Evolutionary conservation across 495 filamentous ascomycete species (phyloP), one percentile per base, ranked within the genome.

Genomic region (Aspergillus nanangensis): DNA sequence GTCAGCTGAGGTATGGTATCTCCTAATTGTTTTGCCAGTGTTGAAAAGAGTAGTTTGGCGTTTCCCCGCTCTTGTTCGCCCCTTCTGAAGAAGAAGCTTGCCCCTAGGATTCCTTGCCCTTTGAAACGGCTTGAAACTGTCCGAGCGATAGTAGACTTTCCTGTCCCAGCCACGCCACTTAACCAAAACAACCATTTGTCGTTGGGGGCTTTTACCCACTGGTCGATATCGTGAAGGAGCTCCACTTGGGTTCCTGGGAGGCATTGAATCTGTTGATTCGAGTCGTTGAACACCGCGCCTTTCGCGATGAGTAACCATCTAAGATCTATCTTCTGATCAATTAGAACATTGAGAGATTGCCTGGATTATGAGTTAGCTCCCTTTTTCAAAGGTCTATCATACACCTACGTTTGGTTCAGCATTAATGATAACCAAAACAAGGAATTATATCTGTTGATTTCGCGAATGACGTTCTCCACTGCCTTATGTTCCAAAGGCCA

Each of bases 61-160:
- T 50, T 62, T 10, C 61, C 62, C 38, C 60, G 59, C 35, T 76
- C 69, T 2, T 62, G 57, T 7, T 68, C 62, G 17, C 70, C 65
- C 43, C 61, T 64, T 25, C 68, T 71, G 55, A 78, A 80, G 58
- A 79, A 56, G n/a, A n/a, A n/a, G n/a, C n/a, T n/a, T n/a, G n/a
- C n/a, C n/a, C n/a, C n/a, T n/a, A n/a, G n/a, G n/a, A n/a, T n/a
- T n/a, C n/a, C n/a, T n/a, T n/a, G n/a, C n/a, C n/a, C n/a, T n/a
- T n/a, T n/a, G n/a, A n/a, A n/a, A n/a, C n/a, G n/a, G n/a, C n/a
- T n/a, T n/a, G n/a, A n/a, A n/a, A n/a, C n/a, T n/a, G n/a, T n/a
- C n/a, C n/a, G n/a, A n/a, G n/a, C n/a, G n/a, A n/a, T n/a, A n/a
- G n/a, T n/a, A n/a, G n/a, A n/a, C n/a, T n/a, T n/a, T n/a, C n/a